Evolutionary conservation across 73 alveolate species (phyloP), one percentile per base, ranked within the genome.

Genomic region (Paramecium sonneborni): DNA sequence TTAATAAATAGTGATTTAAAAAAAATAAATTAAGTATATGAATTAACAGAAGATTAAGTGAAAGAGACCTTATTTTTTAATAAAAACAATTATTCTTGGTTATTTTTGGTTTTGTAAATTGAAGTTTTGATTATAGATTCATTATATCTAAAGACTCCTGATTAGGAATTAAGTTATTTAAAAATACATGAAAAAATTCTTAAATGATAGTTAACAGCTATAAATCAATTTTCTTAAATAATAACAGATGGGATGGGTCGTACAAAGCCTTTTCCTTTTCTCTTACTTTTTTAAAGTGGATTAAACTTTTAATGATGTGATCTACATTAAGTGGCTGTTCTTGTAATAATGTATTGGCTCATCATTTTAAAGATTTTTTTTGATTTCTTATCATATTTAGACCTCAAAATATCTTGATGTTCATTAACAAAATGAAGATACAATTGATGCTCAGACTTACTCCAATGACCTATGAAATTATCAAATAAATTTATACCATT

Each of bases 251-350:
- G 86, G 62, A 72, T 32, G 10, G 55, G 55, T 35, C 57, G 52
- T 15, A 23, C 18, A 34, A 72, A 23, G 57, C 35, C 20, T 72
- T 41, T 72, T 38, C 57, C 32, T 79, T 79, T 79, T 23, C 28
- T 79, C 55, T 44, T 79, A 2, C 74, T 23, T 79, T 79, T 79
- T 23, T 26, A 20, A 23, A 79, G 90, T 12, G 90, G 90, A 79
- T 79, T 79, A 15, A 79, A 79, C 26, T 79, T 79, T 46, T 79
- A 39, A 79, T 79, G 90, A 79, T 79, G 90, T 41, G 90, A 79
- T 79, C 90, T 79, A 79, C 90, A 79, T 79, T 79, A 44, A 43
- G 90, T 43, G 15, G 90, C 90, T 79, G 90, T 79, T 41, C 90
- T 21, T 8, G 90, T 79, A 10, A 39, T 39, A 23, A 79, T 79